Base-by-base conservation (phyloP, 2,329 filamentous ascomycete species). In the Colletotrichum sp. region DNA sequence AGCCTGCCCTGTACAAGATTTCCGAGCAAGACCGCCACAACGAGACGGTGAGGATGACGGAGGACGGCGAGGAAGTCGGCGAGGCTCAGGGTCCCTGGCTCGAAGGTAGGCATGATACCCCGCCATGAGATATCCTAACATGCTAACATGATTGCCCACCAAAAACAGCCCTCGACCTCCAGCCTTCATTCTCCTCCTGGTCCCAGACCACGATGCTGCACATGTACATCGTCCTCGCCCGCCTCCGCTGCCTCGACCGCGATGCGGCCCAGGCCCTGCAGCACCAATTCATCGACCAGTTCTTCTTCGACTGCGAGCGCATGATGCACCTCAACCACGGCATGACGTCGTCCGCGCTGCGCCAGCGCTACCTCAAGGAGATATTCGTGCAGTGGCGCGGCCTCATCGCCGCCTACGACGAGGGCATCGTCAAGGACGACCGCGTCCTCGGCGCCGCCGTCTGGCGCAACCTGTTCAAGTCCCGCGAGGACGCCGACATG, bases 121-220 rank as follows among this genome's bases (percentile, higher is more conserved):
- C 66, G 38, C 13, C 75, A 52, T 32, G 16, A 26, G 8, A 36
- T 13, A 24, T 38, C 9, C 21, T 18, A 13, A 60, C 15, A 30
- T 65, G 12, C 67, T 74, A 38, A 78, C 67, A 38, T 77, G 68
- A 32, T 21, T 34, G n/a, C 21, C 21, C 43, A 0, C 43, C n/a
- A 13, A 6, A 70, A 57, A 16, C 80, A 98, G 95, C 93, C 67
- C 92, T 98, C 78, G 91, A 91, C 30, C 91, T 99, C 21, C 89
- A 91, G 36, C 95, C 96, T 1, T 99, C 96, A 0, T 99, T 99
- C 85, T 96, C 93, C 82, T 96, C 95, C 72, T 99, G 97, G 97
- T 95, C 96, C 24, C 96, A 99, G 85, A 93, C 99, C 60, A 97
- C 96, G 43, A 98, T 98, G 90, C 90, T 99, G 74, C 96, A 99